Base-by-base conservation (phyloP, 306 rosid genomes). In the Aeschynomene evenia region DNA sequence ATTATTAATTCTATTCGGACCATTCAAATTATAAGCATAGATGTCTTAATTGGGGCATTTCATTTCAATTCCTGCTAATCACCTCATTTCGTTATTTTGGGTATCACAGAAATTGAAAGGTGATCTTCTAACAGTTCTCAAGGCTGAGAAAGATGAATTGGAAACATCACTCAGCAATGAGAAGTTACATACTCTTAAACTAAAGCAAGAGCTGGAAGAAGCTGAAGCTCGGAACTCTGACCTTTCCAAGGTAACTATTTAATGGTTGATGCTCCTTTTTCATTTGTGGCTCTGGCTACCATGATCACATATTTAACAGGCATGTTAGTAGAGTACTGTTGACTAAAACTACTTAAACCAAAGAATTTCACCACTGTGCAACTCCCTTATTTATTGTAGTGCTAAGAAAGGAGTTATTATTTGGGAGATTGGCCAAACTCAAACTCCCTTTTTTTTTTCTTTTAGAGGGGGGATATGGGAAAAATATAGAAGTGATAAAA, bases 61-160 rank as follows among this genome's bases (percentile, higher is more conserved):
- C 55, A 48, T 75, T 36, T 57, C 24, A 33, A 23, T 46, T 33
- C 51, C n/a, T 57, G 46, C 48, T n/a, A 22, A 9, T 37, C 60
- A 64, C 73, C n/a, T n/a, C 40, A 66, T 43, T 69, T 69, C 54
- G 50, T 21, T 39, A 45, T 57, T 26, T 58, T 72, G 69, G 60
- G 52, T 60, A 49, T 36, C 37, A 42, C 92, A 88, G 97, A 88
- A 76, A 76, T 70, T 75, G 43, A 85, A 83, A 75, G 86, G 84
- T 20, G 82, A 78, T 76, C 77, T 79, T 65, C 14, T 82, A 33
- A 79, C 79, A n/a, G 76, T 81, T 72, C 84, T 87, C 78, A 89
- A 79, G 81, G 85, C 82, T n/a, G 90, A 89, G 78, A 91, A 85
- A 81, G 96, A 89, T 77, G 94, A 85, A 69, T 46, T 87, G 75